These are phyloP conservation scores for Chlorella variabilis DNA, from an alignment of 163 green algal genomes.

Conservation along the genomic window DNA sequence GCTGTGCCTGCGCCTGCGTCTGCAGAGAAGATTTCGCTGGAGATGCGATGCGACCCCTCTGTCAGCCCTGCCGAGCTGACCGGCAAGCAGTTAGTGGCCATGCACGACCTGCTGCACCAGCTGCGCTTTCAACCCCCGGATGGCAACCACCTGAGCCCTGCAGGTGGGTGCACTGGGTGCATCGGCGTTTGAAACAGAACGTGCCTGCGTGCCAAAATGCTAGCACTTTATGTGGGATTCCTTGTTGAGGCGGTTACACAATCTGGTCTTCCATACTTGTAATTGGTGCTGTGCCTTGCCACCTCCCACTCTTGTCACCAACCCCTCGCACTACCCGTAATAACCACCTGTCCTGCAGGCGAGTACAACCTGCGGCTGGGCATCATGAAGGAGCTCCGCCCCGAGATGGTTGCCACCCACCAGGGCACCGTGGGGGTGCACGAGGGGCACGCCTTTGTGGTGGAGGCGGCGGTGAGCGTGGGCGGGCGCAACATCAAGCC, in stretches of 20 bases:
- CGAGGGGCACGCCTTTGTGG: conserved; percentile 96
- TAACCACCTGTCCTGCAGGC: conserved; percentile 68
- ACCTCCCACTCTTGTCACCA: neutral
- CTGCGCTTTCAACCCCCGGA: conserved; percentile 82
- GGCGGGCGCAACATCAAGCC: conserved; percentile 84
- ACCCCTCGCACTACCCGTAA: too few species aligned
- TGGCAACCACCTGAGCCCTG: conserved; percentile 88
- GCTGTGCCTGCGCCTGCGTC: too few species aligned
- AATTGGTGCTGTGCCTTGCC: too few species aligned
- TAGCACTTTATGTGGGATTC: too few species aligned
- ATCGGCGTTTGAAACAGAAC: too few species aligned
- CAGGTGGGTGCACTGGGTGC: conserved; percentile 41
- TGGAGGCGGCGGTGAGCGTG: conserved; percentile 92
- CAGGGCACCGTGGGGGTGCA: conserved; percentile 82
- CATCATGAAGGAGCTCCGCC: conserved; percentile 96
- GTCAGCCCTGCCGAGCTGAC: conserved; percentile 68
- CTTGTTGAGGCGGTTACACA: too few species aligned
- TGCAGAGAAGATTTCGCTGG: conserved; percentile 40
- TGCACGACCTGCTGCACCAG: conserved; percentile 95
- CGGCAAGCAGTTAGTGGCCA: conserved; percentile 67
- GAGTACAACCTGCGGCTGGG: conserved; percentile 99
- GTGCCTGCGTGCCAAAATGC: too few species aligned
- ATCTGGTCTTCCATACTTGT: too few species aligned
- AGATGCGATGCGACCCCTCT: conserved; percentile 69
- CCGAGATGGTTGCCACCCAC: conserved; percentile 94